Conservation (phyloP, 2,329 filamentous ascomycete genomes). For the Drechslerella coelobrocha region DNA sequence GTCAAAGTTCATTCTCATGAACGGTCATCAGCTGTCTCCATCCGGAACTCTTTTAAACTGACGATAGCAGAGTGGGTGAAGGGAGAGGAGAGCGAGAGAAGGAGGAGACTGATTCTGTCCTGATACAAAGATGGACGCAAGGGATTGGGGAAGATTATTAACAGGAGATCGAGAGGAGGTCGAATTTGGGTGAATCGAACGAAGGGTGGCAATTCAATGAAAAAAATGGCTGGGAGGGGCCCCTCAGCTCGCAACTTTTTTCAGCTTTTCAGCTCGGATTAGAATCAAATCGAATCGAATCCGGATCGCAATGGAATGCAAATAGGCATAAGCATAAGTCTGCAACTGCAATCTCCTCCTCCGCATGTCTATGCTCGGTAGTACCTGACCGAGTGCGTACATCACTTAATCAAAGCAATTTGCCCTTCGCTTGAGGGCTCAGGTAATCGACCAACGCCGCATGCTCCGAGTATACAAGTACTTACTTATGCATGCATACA, state of each 20-base stretch:
- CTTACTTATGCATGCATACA: neutral
- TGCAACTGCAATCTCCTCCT: neutral
- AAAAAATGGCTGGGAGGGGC: slow-evolving; percentile 2
- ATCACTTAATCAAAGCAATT: no score
- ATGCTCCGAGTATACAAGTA: neutral
- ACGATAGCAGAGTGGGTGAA: no score
- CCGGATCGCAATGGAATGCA: slow-evolving; percentile 6
- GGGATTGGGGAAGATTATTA: neutral
- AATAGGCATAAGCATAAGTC: neutral
- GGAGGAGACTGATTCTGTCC: no score
- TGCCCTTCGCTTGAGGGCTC: no score
- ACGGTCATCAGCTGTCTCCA: no score
- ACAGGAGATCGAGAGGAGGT: neutral
- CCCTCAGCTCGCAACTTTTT: neutral
- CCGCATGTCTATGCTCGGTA: slow-evolving; percentile 6
- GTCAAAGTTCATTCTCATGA: no score
- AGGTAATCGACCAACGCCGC: neutral
- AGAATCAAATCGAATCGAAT: slow-evolving; percentile 1
- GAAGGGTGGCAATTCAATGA: slow-evolving; percentile 2
- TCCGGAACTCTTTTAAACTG: no score
- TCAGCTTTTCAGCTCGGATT: neutral
- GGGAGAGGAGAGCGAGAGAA: no score
- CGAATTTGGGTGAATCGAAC: neutral
- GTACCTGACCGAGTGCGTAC: neutral
- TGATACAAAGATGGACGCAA: no score